Evolutionary conservation across 805 yeast genomes (phyloP), one percentile per base, ranked within the genome.

Genomic region (Kuraishia molischiana): DNA sequence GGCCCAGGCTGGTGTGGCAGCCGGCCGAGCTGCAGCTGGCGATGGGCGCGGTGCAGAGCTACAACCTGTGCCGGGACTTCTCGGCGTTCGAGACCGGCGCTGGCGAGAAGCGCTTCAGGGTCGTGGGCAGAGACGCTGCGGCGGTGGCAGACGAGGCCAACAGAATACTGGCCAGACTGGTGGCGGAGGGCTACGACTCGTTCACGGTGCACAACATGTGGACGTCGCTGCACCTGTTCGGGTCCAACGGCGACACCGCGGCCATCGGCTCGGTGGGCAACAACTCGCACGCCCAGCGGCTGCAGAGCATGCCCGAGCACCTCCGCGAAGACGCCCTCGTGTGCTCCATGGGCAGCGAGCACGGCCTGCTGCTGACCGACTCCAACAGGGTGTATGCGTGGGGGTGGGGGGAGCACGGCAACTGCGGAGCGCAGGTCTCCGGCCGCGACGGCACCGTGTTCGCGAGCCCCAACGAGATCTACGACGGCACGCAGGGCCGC

Each of bases 391-490:
- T 87, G 0, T 61, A 51, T 38, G 70, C 89, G 2, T 92, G 97
- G 97, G 98, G 98, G 1, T 90, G 98, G 98, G 97, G 96, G 11
- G 97, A 92, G 51, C 98, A 90, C 56, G 98, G 98, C 0, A 90
- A 90, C 53, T 90, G 97, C 59, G 95, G 95, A 0, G 36, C 39
- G 1, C 52, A 54, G 34, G 37, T 35, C 15, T 35, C 45, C 3
- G 34, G 41, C 5, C 35, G 21, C 9, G 34, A 41, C 5, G 36
- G 21, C 9, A 35, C 41, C 28, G 59, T 37, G 3, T 66, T 57
- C 41, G 58, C 55, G 41, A 50, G 56, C 32, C 44, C 67, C 17
- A 69, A 69, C 38, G 39, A 37, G 6, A 28, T 69, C 3, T 62
- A 64, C 45, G 35, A 32, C 15, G 22, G 34, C 14, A 32, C 26